phyloP scores from a whole-genome alignment of 2,329 filamentous ascomycete genomes.

The Zymoseptoria passerinii region DNA sequence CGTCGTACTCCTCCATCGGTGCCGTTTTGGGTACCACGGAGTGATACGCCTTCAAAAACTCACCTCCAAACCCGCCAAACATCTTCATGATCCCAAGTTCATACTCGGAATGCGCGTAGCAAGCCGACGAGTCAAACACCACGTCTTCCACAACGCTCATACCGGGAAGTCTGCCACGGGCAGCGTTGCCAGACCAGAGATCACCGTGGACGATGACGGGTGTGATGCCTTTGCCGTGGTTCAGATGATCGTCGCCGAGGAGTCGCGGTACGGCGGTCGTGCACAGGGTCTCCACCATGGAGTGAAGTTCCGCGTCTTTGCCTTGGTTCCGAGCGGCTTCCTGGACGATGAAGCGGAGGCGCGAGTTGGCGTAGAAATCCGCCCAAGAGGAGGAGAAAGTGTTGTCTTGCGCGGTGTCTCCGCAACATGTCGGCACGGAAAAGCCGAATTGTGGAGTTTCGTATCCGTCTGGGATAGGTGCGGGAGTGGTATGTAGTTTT shows the following conservation, averaged over 20 bases:
- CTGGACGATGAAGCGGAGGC: constrained; percentile 58
- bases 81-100: constrained; percentile 92
- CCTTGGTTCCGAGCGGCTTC: constrained; percentile 56
- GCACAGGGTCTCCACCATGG: constrained; percentile 57
- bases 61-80: constrained; percentile 76
- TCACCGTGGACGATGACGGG: constrained; percentile 86
- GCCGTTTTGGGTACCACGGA: constrained; percentile 67
- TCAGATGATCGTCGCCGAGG: constrained; percentile 60
- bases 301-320: constrained; percentile 51
- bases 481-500: constrained; percentile 66
- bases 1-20: constrained; percentile 74
- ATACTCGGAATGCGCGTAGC: constrained; percentile 82
- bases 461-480: constrained; percentile 54
- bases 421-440: constrained; percentile 76
- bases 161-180: constrained; percentile 53
- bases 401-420: constrained; percentile 76
- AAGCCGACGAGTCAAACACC: constrained; percentile 71
- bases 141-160: constrained; percentile 58
- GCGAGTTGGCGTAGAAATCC: constrained; percentile 72
- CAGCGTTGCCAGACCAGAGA: constrained; percentile 84
- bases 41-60: constrained; percentile 73
- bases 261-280: constrained; percentile 62
- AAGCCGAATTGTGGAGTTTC: constrained; percentile 68
- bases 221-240: constrained; percentile 50
- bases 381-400: constrained; percentile 65